phyloP scores from a whole-genome alignment of 805 yeast genomes.

The Nakazawaea ishiwadae region DNA sequence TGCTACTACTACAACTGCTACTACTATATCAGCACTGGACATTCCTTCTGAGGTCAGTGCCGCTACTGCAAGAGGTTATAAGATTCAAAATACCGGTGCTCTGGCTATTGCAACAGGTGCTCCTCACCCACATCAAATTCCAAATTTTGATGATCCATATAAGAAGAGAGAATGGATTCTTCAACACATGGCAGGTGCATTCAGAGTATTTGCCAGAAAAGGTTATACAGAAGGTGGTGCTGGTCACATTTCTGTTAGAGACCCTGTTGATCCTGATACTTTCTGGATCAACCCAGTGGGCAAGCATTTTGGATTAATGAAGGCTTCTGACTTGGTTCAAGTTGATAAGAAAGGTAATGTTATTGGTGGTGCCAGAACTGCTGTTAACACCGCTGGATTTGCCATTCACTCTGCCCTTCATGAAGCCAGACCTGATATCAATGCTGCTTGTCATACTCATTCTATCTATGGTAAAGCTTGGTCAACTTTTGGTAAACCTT shows the following conservation, averaged over 20 bases:
- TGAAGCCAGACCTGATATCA: slow-evolving; percentile 63
- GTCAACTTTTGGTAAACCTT: slow-evolving; percentile 57
- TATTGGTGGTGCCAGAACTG: slow-evolving; percentile 51
- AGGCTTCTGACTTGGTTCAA: slow-evolving; percentile 59
- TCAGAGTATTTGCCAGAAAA: slow-evolving; percentile 75
- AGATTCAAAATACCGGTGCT: slow-evolving; percentile 42
- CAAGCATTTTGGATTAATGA: slow-evolving; percentile 61
- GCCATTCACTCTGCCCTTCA: slow-evolving; percentile 66
- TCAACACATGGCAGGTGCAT: slow-evolving; percentile 83
- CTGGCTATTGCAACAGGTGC: slow-evolving; percentile 57
- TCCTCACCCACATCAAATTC: slow-evolving; percentile 45
- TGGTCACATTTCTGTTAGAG: slow-evolving; percentile 83
- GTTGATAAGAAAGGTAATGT: slow-evolving; percentile 60
- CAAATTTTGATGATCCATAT: slow-evolving; percentile 43
- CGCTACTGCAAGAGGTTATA: slow-evolving; percentile 37
- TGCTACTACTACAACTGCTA: slow-evolving; percentile 5
- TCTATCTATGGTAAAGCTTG: slow-evolving; percentile 62
- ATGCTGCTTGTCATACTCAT: slow-evolving; percentile 72
- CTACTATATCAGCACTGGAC: slow-evolving; percentile 9
- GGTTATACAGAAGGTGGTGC: slow-evolving; percentile 76
- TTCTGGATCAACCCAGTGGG: slow-evolving; percentile 91
- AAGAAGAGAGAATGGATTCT: slow-evolving; percentile 50
- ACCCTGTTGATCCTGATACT: slow-evolving; percentile 73
- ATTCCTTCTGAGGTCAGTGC: slow-evolving; percentile 24
- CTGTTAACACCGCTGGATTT: slow-evolving; percentile 67